A percentile compares a stretch with the other conserved stretches of the same genome.
Conservation (phyloP, 108 stramenopile genomes). For the Nitzschia putrida region DNA sequence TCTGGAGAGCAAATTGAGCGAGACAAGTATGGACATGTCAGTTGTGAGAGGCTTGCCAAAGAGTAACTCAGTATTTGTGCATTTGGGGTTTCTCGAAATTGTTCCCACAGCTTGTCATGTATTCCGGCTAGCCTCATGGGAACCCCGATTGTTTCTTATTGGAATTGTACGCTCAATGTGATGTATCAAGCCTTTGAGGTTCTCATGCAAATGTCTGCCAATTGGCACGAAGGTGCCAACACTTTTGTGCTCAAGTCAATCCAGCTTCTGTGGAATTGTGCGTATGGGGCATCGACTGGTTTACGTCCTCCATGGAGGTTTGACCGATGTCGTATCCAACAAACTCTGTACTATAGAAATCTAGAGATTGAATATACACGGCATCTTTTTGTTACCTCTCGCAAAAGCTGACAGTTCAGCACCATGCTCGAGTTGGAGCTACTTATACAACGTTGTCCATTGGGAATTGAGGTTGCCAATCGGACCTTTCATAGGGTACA, state of each 20-base stretch:
- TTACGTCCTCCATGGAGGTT: background rate
- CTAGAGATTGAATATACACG: too few species aligned
- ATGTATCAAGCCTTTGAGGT: background rate
- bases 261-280: background rate
- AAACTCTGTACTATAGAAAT: too few species aligned
- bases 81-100: background rate
- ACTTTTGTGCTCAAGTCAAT: background rate
- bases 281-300: conserved; percentile 1
- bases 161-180: background rate
- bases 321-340: too few species aligned
- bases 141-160: background rate
- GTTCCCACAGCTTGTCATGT: background rate
- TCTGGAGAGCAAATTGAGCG: conserved; percentile 17
- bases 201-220: background rate
- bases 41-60: background rate
- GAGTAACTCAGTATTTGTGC: conserved; percentile 2
- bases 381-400: too few species aligned
- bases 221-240: background rate
- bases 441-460: too few species aligned
- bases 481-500: too few species aligned
- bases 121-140: conserved; percentile 4
- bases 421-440: too few species aligned
- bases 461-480: too few species aligned
- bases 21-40: background rate
- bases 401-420: too few species aligned